Evolutionary conservation across 768 basidiomycete genomes (phyloP), one percentile per base, ranked within the genome.

Genomic region (Hysterangium stoloniferum): DNA sequence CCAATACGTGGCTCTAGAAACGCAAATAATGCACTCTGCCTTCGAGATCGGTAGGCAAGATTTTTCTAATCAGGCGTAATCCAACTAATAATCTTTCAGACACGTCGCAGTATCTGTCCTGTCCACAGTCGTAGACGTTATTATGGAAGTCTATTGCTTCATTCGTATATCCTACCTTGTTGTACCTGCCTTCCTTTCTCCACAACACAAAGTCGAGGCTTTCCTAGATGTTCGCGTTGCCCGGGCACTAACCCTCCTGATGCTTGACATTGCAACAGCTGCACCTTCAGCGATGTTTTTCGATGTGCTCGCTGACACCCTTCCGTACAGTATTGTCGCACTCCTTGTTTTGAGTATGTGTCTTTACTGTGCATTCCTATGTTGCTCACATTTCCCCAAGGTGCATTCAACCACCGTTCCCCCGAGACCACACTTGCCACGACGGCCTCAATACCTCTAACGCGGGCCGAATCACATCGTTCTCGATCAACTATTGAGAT

Each of bases 321-420:
- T 75, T 15, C 71, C 73, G 1, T 71, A 68, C 53, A 66, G 68
- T 49, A 54, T 75, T 17, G 71, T 69, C 24, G 62, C 70, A 6
- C 47, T 75, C 9, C 51, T 68, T 17, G 72, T 75, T 17, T 58
- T 76, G 13, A 59, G 74, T 75, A 54, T 58, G 56, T 41, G 32
- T 24, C 51, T 47, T 36, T 45, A 48, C 12, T 28, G 15, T 19
- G 13, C 29, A 49, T 5, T 12, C 51, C 19, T 40, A 37, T 27
- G 33, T 32, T 35, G 31, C 29, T 34, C 25, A 48, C 15, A 33
- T 53, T 11, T 59, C 34, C 11, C 7, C 35, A 61, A n/a, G 60
- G 45, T 28, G 60, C 60, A 22, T 61, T 61, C 38, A 55, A 55
- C 28, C 52, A 24, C 29, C 32, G 32, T 17, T 51, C 49, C 12